Evolutionary conservation across 1,284 basidiomycete genomes (phyloP).

Genomic region (Cryptococcus sp.): DNA sequence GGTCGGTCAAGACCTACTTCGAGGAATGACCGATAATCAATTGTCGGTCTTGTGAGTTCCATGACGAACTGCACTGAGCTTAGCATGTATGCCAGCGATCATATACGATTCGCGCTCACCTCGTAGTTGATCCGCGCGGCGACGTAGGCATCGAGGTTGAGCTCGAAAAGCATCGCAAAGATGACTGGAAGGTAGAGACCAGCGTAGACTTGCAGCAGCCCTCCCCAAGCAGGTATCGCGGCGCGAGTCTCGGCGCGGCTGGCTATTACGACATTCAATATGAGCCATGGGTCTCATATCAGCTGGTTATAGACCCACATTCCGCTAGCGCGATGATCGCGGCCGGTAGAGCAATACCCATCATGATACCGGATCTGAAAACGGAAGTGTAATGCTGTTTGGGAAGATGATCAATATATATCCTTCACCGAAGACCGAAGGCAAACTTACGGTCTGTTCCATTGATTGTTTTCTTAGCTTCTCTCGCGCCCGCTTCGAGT

Average conservation of each 20-base stretch:
- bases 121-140: constrained; percentile 76
- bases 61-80: constrained; percentile 69
- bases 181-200: constrained; percentile 73
- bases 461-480: constrained; percentile 64
- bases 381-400: constrained; percentile 69
- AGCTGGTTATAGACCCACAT: constrained; percentile 57
- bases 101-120: constrained; percentile 60
- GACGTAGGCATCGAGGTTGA: constrained; percentile 80
- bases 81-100: constrained; percentile 40
- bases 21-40: constrained; percentile 81
- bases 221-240: constrained; percentile 70
- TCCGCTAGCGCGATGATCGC: constrained; percentile 68
- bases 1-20: constrained; percentile 59
- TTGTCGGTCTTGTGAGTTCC: constrained; percentile 75
- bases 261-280: constrained; percentile 55
- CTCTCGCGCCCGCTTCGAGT: constrained; percentile 74
- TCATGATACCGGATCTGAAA: constrained; percentile 71
- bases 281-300: too few species aligned
- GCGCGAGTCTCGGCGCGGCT: constrained; percentile 62
- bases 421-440: not conserved
- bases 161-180: constrained; percentile 74
- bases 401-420: not conserved
- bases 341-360: constrained; percentile 80
- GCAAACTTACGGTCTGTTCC: constrained; percentile 57
- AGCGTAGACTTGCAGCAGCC: constrained; percentile 78